Evolutionary conservation across 495 filamentous ascomycete species (phyloP), one percentile per base, ranked within the genome.

Genomic region (Trichoderma parareesei): DNA sequence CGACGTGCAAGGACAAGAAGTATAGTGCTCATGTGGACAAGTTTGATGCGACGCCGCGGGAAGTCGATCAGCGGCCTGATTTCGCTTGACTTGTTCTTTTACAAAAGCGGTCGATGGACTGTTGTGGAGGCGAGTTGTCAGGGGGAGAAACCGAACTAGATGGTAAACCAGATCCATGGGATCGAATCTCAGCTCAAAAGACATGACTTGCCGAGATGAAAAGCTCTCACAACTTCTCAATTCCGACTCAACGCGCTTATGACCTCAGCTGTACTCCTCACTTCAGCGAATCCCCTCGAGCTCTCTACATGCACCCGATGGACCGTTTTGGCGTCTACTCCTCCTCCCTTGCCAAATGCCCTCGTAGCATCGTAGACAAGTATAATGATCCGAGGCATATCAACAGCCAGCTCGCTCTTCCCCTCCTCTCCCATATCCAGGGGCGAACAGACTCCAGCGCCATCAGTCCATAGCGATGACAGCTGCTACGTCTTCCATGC

Each of bases 311-410:
- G 57, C 4, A 38, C 57, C 7, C 11, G 35, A 41, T 60, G 57
- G 20, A 60, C 57, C 33, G 33, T 60, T 20, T 60, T 27, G 14
- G 57, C 57, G 38, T 60, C 57, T 0, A 60, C 38, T n/a, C 57
- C 38, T n/a, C 57, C 57, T 18, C 35, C 57, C 33, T 60, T 60
- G 13, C 57, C 57, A 60, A 60, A 38, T 18, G 20, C 27, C 20
- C 57, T 60, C 18, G 57, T 60, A 4, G 20, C 57, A n/a, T 60
- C 27, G 10, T n/a, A 4, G 5, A 60, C 33, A 0, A 60, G 10
- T 27, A 27, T 27, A 3, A 60, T 38, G 57, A 60, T 60, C 33
- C 57, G 27, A 4, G 57, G 14, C 33, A 60, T 60, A 18, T 60
- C 57, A 18, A 60, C 57, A 5, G 57, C 38, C 9, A 18, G 20